phyloP scores from a whole-genome alignment of 306 rosid species.

The Pyrus bretschneideri region DNA sequence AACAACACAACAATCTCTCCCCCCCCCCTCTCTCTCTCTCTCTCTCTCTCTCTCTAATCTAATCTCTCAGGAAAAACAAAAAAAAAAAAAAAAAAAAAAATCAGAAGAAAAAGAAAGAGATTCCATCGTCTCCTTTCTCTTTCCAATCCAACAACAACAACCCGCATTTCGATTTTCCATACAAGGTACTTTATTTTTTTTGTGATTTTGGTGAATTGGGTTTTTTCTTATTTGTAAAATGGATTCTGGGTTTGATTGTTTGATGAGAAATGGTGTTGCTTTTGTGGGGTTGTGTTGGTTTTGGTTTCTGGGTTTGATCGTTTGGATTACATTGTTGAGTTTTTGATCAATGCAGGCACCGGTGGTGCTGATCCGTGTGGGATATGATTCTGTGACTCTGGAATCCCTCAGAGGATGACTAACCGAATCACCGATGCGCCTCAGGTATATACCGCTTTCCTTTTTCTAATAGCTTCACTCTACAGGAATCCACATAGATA shows the following conservation, averaged over 20 bases:
- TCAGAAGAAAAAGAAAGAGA: background rate
- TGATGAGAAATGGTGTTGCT: background rate
- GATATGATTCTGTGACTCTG: conserved; percentile 49
- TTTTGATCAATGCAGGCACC: conserved; percentile 26
- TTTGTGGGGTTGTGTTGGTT: background rate
- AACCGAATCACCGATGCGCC: conserved; percentile 48
- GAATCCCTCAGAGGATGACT: conserved; percentile 61
- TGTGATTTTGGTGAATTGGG: background rate
- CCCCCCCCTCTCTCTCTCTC: background rate
- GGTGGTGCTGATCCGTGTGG: conserved; percentile 27
- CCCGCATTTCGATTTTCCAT: conserved; percentile 1
- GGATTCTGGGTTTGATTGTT: background rate
- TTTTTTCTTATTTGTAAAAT: background rate
- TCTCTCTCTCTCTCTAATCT: background rate
- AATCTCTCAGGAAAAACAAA: background rate
- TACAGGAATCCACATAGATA: background rate
- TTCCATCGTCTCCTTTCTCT: conserved; percentile 2
- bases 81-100: background rate
- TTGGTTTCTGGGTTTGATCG: conserved; percentile 4
- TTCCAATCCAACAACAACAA: background rate
- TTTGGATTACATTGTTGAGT: conserved; percentile 23
- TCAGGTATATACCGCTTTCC: conserved; percentile 39
- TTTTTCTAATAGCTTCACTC: background rate
- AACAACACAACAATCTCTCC: background rate
- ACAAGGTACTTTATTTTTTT: conserved; percentile 7